Conservation (phyloP, 768 basidiomycete species). For the Rhodocollybia butyracea region DNA sequence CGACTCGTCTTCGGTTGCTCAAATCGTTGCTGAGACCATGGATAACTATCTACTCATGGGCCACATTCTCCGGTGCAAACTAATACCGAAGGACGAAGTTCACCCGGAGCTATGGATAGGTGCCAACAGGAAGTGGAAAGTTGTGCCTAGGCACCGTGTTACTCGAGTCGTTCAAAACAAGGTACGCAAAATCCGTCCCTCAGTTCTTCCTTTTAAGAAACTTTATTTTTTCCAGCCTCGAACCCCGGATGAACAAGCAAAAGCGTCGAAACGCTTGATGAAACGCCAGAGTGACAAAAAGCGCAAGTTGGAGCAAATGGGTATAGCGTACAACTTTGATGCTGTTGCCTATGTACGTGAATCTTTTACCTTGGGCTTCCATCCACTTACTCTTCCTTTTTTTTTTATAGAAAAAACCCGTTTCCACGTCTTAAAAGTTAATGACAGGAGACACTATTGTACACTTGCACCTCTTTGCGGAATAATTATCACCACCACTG, state of each 20-base stretch:
- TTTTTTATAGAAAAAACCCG: not conserved
- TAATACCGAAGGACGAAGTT: slow-evolving; percentile 85
- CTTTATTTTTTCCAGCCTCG: slow-evolving; percentile 48
- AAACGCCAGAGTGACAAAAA: slow-evolving; percentile 77
- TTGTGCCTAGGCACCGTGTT: slow-evolving; percentile 70
- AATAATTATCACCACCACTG: not conserved
- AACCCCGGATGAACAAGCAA: slow-evolving; percentile 64
- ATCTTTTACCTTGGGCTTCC: not conserved
- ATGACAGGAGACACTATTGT: not conserved
- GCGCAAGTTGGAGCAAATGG: slow-evolving; percentile 71
- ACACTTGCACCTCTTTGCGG: not conserved
- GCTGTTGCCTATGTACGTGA: slow-evolving; percentile 77
- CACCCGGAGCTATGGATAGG: slow-evolving; percentile 96
- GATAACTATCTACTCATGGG: slow-evolving; percentile 96
- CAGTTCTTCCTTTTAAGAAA: not conserved
- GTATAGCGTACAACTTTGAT: slow-evolving; percentile 86
- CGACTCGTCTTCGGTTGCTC: slow-evolving; percentile 79
- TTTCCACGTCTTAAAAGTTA: not conserved
- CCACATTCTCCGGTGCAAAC: slow-evolving; percentile 87
- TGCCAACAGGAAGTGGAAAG: slow-evolving; percentile 89
- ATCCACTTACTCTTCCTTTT: not conserved
- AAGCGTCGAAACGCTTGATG: slow-evolving; percentile 64
- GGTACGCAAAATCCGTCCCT: slow-evolving; percentile 37
- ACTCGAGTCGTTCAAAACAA: slow-evolving; percentile 78
- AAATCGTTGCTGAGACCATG: slow-evolving; percentile 98